Conservation (phyloP, 805 yeast genomes). For the Ogataea methylovora region DNA sequence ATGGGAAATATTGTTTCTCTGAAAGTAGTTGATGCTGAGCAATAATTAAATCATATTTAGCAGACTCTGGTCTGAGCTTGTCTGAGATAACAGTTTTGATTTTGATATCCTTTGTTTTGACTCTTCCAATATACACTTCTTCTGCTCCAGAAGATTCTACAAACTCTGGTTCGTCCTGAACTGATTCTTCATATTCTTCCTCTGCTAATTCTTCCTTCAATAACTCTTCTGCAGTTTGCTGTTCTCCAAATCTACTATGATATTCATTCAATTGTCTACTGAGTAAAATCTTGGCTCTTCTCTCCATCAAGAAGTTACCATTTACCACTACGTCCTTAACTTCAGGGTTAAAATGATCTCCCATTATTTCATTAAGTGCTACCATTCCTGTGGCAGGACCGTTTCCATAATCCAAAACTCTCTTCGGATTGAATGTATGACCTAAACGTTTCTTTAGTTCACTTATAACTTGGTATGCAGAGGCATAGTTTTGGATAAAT, state of each 20-base stretch:
- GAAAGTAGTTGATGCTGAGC: slow-evolving; percentile 72
- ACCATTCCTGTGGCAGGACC: slow-evolving; percentile 93
- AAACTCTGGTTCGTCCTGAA: slow-evolving; percentile 14
- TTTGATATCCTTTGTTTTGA: slow-evolving; percentile 48
- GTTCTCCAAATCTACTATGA: slow-evolving; percentile 24
- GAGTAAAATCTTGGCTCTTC: slow-evolving; percentile 69
- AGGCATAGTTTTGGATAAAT: slow-evolving; percentile 75
- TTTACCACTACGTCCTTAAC: slow-evolving; percentile 65
- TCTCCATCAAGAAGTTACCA: slow-evolving; percentile 67
- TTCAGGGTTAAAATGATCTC: slow-evolving; percentile 50
- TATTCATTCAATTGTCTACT: slow-evolving; percentile 59
- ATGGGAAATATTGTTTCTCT: slow-evolving; percentile 54
- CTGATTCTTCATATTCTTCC: slow-evolving; percentile 2
- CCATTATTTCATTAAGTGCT: slow-evolving; percentile 80
- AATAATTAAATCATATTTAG: slow-evolving; percentile 72
- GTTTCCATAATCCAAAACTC: slow-evolving; percentile 71
- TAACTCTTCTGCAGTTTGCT: slow-evolving; percentile 31
- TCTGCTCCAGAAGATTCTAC: slow-evolving; percentile 9
- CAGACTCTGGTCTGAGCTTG: slow-evolving; percentile 38
- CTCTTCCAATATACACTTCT: slow-evolving; percentile 39
- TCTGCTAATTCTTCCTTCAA: slow-evolving; percentile 8
- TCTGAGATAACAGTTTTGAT: slow-evolving; percentile 50
- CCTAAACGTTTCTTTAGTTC: slow-evolving; percentile 59
- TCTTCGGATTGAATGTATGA: slow-evolving; percentile 49
- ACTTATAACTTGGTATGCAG: slow-evolving; percentile 51